Base-by-base conservation (phyloP, 768 basidiomycete genomes). In the Auriculariales sp. region DNA sequence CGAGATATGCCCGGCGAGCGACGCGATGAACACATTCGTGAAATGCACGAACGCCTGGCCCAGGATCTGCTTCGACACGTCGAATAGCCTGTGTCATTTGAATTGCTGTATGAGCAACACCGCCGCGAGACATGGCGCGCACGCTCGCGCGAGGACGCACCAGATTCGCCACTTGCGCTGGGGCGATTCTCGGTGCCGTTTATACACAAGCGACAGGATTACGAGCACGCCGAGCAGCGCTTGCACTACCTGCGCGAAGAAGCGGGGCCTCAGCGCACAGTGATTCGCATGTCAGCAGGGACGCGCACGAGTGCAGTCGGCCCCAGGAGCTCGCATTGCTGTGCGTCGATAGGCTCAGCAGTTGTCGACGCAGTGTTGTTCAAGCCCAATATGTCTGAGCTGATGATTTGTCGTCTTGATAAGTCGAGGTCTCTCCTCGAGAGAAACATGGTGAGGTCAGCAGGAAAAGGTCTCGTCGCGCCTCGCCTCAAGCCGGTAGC, bases 141-240 rank as follows among this genome's bases (percentile, higher is more conserved):
- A 29, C 46, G 25, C 10, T 47, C 32, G 24, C 17, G 28, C 2
- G 42, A 29, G 47, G 51, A 54, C 77, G 52, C 56, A 84, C 90
- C 94, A 98, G 67, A 95, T 94, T 57, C 74, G 71, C 94, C 94
- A 98, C 17, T 81, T 85, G 27, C 94, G 77, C 61, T 81, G 88
- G 14, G 80, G 81, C 25, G 73, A 70, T 67, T 98, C 94, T 56
- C 86, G 70, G 50, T 93, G 85, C 50, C 94, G 72, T 62, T 98
- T 98, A 59, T 81, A 80, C 3, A 97, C 74, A 44, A 97, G 70
- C 2, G 89, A 90, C 15, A 80, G 70, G 28, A 97, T 72, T n/a
- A 94, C 92, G 28, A 97, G 66, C 15, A 91, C 63, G n/a, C 91
- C 94, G 82, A 98, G 82, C 19, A 89, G 71, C 3, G 62, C 84